Conservation (phyloP, 192 early-diverging fungal genomes). For the Coemansia sp. region DNA sequence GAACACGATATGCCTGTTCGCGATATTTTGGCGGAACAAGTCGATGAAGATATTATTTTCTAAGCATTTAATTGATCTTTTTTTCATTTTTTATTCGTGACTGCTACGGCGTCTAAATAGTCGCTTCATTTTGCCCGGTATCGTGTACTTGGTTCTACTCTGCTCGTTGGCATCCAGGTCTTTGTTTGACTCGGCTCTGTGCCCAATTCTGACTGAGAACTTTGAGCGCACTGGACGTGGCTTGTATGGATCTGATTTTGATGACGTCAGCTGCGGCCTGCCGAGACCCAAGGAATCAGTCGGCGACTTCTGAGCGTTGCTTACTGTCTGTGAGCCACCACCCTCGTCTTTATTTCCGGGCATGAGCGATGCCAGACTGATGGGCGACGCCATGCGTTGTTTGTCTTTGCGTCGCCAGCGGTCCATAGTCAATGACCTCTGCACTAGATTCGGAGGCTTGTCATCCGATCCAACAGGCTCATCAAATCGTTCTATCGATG, state of each 20-base stretch:
- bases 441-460: not conserved
- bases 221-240: not conserved
- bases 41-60: slow-evolving; percentile 65
- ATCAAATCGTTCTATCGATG: not conserved
- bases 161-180: not conserved
- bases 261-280: not conserved
- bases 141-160: not conserved
- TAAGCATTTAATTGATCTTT: slow-evolving; percentile 20
- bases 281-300: not conserved
- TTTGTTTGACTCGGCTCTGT: not conserved
- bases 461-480: not conserved
- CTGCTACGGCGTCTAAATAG: slow-evolving; percentile 39
- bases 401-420: slow-evolving; percentile 7
- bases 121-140: slow-evolving; percentile 14
- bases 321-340: too few relatives aligned
- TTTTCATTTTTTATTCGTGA: slow-evolving; percentile 3
- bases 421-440: not conserved
- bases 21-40: slow-evolving; percentile 54
- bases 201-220: not conserved
- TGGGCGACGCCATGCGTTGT: slow-evolving; percentile 5
- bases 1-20: slow-evolving; percentile 10
- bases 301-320: not conserved
- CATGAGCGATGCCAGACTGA: slow-evolving; percentile 20
- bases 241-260: not conserved
- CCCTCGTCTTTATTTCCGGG: not conserved